Evolutionary conservation across 768 basidiomycete genomes (phyloP).

Genomic region (Amanita phalloides): DNA sequence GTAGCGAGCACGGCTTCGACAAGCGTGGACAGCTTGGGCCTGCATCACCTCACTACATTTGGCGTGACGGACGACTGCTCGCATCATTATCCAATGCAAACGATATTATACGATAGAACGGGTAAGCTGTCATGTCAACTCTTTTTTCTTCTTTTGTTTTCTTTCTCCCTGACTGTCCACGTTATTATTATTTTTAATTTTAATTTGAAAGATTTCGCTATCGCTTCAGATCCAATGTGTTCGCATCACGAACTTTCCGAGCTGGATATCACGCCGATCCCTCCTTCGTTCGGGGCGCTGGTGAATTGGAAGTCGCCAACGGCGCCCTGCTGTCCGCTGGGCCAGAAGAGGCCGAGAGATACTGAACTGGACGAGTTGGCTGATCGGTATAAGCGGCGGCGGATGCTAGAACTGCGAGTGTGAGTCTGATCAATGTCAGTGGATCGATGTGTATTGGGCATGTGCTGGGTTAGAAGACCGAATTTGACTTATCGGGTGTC

Average conservation of each 20-base stretch:
- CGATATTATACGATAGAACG: neutral
- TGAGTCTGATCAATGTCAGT: neutral
- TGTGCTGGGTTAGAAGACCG: no score
- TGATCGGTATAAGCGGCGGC: neutral
- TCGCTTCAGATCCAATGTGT: neutral
- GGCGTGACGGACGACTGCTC: neutral
- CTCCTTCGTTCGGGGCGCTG: neutral
- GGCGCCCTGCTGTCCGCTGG: neutral
- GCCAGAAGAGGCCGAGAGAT: slow-evolving; percentile 3
- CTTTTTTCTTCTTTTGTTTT: no score
- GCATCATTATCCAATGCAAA: neutral
- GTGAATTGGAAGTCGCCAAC: slow-evolving; percentile 2
- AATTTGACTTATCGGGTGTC: neutral
- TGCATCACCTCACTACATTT: neutral
- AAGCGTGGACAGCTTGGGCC: neutral
- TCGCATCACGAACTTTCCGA: neutral
- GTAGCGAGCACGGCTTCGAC: neutral
- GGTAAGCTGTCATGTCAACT: neutral
- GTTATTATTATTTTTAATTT: neutral
- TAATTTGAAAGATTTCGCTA: neutral
- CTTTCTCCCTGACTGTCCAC: neutral
- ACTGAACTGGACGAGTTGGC: neutral
- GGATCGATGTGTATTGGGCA: no score
- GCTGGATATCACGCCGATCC: slow-evolving; percentile 1
- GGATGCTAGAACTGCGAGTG: neutral